Conservation (phyloP, 2,329 filamentous ascomycete species). For the Pyrenophora seminiperda region DNA sequence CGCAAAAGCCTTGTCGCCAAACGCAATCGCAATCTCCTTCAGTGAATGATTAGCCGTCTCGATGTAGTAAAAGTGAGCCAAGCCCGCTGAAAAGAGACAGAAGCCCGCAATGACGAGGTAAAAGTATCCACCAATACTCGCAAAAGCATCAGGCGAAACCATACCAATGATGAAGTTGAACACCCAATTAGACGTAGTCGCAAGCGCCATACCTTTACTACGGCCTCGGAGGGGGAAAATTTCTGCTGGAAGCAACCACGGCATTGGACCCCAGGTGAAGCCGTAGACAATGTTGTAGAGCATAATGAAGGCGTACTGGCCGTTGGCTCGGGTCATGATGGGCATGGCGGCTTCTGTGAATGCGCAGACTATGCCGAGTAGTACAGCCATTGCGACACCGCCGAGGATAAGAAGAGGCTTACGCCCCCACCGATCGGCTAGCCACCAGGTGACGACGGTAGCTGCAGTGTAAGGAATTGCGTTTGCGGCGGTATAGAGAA, state of each 20-base stretch:
- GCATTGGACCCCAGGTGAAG: conserved; percentile 50
- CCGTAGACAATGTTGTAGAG: conserved; percentile 49
- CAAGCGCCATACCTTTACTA: conserved; percentile 50
- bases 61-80: conserved; percentile 51
- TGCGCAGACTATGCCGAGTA: conserved; percentile 47
- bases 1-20: conserved; percentile 51
- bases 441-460: conserved; percentile 48
- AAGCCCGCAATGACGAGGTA: conserved; percentile 50
- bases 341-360: conserved; percentile 45
- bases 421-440: conserved; percentile 50
- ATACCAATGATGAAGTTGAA: conserved; percentile 50
- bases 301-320: conserved; percentile 49
- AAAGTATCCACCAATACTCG: conserved; percentile 51
- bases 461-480: conserved; percentile 50
- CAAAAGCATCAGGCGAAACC: conserved; percentile 52
- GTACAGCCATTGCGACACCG: conserved; percentile 41
- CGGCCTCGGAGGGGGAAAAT: conserved; percentile 47
- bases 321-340: conserved; percentile 42
- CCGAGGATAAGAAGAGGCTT: conserved; percentile 47
- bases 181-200: conserved; percentile 49
- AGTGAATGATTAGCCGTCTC: conserved; percentile 49
- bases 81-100: conserved; percentile 16
- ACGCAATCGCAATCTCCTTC: conserved; percentile 50
- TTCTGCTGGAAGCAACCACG: conserved; percentile 47
- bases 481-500: conserved; percentile 51